phyloP scores from a whole-genome alignment of 768 basidiomycete genomes.

The Russula ochroleuca region DNA sequence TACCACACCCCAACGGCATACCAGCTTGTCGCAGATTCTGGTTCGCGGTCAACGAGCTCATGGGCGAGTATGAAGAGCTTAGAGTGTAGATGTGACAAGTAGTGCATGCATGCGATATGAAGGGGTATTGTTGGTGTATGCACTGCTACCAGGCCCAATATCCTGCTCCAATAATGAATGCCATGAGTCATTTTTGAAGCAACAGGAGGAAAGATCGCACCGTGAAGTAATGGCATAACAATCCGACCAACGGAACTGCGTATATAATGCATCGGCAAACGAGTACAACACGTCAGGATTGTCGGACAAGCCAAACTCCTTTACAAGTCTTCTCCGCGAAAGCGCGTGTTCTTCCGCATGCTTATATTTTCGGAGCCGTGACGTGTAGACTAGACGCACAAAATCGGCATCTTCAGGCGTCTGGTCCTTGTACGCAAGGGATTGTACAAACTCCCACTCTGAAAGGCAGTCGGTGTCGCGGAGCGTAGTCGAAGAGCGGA shows the following conservation, averaged over 20 bases:
- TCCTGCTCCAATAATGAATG: constrained; percentile 45
- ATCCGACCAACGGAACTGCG: constrained; percentile 88
- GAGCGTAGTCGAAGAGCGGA: constrained; percentile 7
- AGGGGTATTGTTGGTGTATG: constrained; percentile 89
- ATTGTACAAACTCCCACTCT: constrained; percentile 97
- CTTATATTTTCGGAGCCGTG: constrained; percentile 86
- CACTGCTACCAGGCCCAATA: constrained; percentile 75
- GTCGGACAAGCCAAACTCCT: constrained; percentile 79
- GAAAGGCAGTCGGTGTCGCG: constrained; percentile 1
- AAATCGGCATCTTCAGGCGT: constrained; percentile 87
- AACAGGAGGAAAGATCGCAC: constrained; percentile 38
- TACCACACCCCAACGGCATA: constrained; percentile 99
- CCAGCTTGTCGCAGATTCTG: constrained; percentile 92
- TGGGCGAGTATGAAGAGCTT: constrained; percentile 95
- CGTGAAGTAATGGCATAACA: constrained; percentile 84
- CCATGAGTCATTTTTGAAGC: not conserved
- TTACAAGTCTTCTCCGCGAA: constrained; percentile 71
- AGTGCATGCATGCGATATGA: constrained; percentile 98
- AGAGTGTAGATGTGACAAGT: constrained; percentile 85
- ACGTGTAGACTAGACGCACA: constrained; percentile 87
- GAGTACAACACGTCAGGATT: constrained; percentile 92
- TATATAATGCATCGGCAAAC: constrained; percentile 86
- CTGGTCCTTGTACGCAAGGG: constrained; percentile 77
- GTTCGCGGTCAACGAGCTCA: constrained; percentile 91
- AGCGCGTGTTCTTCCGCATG: constrained; percentile 77